Evolutionary conservation across 257 asterid species (phyloP), one percentile per base, ranked within the genome.

Genomic region (Primulina huaijiensis): DNA sequence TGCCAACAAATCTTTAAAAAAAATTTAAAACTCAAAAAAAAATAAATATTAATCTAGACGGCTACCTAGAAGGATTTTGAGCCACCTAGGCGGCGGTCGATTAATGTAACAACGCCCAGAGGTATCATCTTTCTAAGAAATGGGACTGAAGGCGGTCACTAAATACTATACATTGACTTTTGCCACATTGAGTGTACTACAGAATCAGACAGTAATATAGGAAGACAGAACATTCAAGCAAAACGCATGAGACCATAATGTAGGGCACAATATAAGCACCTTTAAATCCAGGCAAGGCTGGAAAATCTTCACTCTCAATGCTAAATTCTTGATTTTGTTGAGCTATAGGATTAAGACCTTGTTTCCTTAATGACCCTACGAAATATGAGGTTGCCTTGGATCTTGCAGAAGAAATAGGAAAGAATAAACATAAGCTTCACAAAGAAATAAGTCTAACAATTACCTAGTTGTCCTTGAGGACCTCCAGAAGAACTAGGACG

Each of bases 311-410:
- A 77, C 89, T 91, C 77, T 94, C 98, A 74, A 94, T 94, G 80
- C 98, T 94, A 80, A 94, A 94, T 80, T 94, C 99, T 77, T 94
- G 99, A 83, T 91, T 94, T 83, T 89, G 99, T 78, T 94, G 99
- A 76, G 81, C 93, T 40, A 94, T 85, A 62, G 96, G 89, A 78
- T 89, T 79, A 57, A 88, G 87, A 76, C 92, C 90, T 82, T 94
- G 99, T 78, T 94, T 91, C 75, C 97, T 89, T 86, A 94, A 73
- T 43, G 97, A 88, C 77, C 97, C 99, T 94, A 5, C 4, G 78
- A 81, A 72, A 57, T 71, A 69, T 29, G 35, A 55, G 60, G 34
- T 77, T 57, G 61, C 62, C 63, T 72, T 72, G 65, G 53, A 67
- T 62, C 67, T 67, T 60, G 70, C 62, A 64, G 77, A 66, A 76